Conservation (phyloP, 78 protist species). For the Dictyostelium purpureum region DNA sequence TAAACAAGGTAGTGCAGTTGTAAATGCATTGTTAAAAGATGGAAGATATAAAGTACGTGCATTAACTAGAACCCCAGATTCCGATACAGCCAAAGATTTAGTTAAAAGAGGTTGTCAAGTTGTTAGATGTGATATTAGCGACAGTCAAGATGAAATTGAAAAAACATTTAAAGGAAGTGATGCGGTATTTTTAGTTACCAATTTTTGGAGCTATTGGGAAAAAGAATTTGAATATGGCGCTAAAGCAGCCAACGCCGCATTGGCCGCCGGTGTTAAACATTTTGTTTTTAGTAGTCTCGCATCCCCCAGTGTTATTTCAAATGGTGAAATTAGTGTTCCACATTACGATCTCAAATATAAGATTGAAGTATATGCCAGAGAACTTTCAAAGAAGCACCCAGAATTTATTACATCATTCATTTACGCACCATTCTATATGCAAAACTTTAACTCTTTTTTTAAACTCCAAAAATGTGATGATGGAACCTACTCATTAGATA, state of each 20-base stretch:
- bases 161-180: background rate
- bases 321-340: background rate
- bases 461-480: background rate
- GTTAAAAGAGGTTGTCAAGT: background rate
- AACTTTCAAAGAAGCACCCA: background rate
- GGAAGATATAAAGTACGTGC: background rate
- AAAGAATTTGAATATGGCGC: background rate
- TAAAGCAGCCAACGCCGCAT: background rate
- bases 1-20: background rate
- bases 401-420: background rate
- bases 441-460: background rate
- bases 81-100: background rate
- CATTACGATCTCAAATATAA: background rate
- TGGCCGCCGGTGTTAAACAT: background rate
- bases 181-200: conserved; percentile 7
- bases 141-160: background rate
- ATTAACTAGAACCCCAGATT: background rate
- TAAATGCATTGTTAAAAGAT: background rate
- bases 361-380: background rate
- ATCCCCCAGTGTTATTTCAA: background rate
- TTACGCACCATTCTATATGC: background rate
- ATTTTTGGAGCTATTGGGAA: background rate
- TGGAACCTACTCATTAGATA: background rate
- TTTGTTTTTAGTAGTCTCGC: background rate
- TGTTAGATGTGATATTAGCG: background rate